Base-by-base conservation (phyloP, 345 rosid species). In the Eucalyptus curtisii region DNA sequence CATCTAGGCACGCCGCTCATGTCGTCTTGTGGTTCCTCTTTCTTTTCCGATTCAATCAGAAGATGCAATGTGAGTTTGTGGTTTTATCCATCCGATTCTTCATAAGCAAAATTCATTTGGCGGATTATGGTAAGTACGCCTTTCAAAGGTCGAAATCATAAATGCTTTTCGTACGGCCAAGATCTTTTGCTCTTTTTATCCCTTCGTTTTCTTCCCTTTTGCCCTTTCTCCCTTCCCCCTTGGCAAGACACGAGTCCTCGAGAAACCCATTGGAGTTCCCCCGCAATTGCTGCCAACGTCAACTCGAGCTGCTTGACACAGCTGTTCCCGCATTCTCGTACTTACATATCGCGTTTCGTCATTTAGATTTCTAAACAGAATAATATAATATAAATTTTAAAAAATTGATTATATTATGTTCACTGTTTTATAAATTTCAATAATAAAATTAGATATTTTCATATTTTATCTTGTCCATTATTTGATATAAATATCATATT, bases 311-410 rank as follows among this genome's bases (percentile, higher is more conserved):
- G 24, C 7, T 71, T 2, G 3, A 71, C 45, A 19, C 45, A 71
- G 7, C 27, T 37, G 27, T 3, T 1, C 82, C 1, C 10, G 24
- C 81, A 22, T 71, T 71, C 13, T 1, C 4, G 1, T 71, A 22
- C 27, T 6, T 20, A 31, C 3, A 16, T 0, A 10, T 33, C 19
- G 2, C 0, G 25, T 71, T 71, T 37, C 2, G 1, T 37, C 4
- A 1, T 22, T 9, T 71, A 10, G 6, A 71, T 19, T 68, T 33
- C 1, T 19, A 37, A 16, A 11, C 1, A 19, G 1, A 2, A 19
- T 33, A 22, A 19, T 37, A 71, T 1, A 0, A 71, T 37, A 37
- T 10, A 3, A 71, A 37, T 17, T 71, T 10, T 5, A 2, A 3
- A 19, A 37, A 19, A 10, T 71, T 71, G 1, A 12, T 42, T 71